phyloP scores from a whole-genome alignment of 805 yeast genomes.

The Grigorovia humatica region DNA sequence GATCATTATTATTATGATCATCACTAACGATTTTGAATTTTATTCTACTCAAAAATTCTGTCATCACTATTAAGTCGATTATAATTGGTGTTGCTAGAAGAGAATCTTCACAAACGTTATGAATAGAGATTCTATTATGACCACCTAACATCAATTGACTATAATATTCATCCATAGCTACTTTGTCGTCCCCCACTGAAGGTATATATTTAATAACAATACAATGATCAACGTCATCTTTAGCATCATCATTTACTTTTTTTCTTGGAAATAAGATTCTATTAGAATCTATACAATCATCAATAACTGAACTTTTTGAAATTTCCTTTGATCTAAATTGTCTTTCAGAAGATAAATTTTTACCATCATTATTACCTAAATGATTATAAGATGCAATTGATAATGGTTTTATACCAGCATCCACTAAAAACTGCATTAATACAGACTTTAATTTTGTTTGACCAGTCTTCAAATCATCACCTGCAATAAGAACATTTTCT shows the following conservation, averaged over 20 bases:
- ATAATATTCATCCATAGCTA: slow-evolving; percentile 97
- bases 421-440: slow-evolving; percentile 88
- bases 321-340: slow-evolving; percentile 95
- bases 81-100: slow-evolving; percentile 89
- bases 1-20: slow-evolving; percentile 16
- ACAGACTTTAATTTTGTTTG: slow-evolving; percentile 96
- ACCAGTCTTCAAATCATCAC: slow-evolving; percentile 95
- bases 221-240: slow-evolving; percentile 80
- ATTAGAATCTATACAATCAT: slow-evolving; percentile 86
- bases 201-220: slow-evolving; percentile 89
- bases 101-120: slow-evolving; percentile 94
- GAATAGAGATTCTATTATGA: slow-evolving; percentile 86
- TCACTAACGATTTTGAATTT: slow-evolving; percentile 44
- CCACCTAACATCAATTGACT: slow-evolving; percentile 97
- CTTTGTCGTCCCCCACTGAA: slow-evolving; percentile 94
- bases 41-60: slow-evolving; percentile 85
- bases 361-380: slow-evolving; percentile 94
- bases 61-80: slow-evolving; percentile 79
- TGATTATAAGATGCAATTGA: slow-evolving; percentile 95
- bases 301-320: slow-evolving; percentile 85
- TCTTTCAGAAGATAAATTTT: slow-evolving; percentile 78
- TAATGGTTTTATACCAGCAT: slow-evolving; percentile 92
- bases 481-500: slow-evolving; percentile 72
- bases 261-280: slow-evolving; percentile 49
- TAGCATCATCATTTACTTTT: slow-evolving; percentile 49